Evolutionary conservation across 2,329 filamentous ascomycete species (phyloP).

Genomic region (Fusarium fracticaudum): DNA sequence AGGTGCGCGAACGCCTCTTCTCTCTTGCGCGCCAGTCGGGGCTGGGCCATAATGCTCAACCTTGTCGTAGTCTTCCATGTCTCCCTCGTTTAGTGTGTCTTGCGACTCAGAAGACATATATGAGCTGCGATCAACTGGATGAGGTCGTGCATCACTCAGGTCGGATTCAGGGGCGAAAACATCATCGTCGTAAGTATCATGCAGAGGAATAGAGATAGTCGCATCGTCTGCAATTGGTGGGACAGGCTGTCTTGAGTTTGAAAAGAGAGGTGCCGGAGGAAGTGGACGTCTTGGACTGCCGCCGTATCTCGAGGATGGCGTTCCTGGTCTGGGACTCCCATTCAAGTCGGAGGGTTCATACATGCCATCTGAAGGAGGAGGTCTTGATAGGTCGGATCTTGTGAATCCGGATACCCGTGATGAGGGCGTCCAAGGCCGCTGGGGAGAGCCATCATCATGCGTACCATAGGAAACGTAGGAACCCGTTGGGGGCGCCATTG

Average conservation of each 20-base stretch:
- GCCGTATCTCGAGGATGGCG: conserved; percentile 87
- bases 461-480: conserved; percentile 68
- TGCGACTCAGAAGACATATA: conserved; percentile 63
- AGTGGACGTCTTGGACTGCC: conserved; percentile 87
- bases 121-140: conserved; percentile 63
- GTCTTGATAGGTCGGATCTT: conserved; percentile 58
- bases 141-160: conserved; percentile 61
- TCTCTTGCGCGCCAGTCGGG: conserved; percentile 85
- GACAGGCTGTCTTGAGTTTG: conserved; percentile 61
- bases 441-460: conserved; percentile 55
- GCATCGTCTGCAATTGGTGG: conserved; percentile 71
- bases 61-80: conserved; percentile 60
- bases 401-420: conserved; percentile 61
- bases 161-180: conserved; percentile 74
- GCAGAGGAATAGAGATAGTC: conserved; percentile 77
- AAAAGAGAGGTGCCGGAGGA: conserved; percentile 88
- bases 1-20: conserved; percentile 84
- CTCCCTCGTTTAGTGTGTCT: conserved; percentile 62
- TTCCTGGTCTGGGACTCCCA: conserved; percentile 88
- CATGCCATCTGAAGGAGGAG: conserved; percentile 73
- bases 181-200: conserved; percentile 69
- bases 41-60: conserved; percentile 87
- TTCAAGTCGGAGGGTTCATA: conserved; percentile 92
- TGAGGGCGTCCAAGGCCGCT: conserved; percentile 68
- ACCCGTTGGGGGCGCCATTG: conserved; percentile 70